Conservation (phyloP, 805 yeast species). For the Schwanniomyces yamadae region DNA sequence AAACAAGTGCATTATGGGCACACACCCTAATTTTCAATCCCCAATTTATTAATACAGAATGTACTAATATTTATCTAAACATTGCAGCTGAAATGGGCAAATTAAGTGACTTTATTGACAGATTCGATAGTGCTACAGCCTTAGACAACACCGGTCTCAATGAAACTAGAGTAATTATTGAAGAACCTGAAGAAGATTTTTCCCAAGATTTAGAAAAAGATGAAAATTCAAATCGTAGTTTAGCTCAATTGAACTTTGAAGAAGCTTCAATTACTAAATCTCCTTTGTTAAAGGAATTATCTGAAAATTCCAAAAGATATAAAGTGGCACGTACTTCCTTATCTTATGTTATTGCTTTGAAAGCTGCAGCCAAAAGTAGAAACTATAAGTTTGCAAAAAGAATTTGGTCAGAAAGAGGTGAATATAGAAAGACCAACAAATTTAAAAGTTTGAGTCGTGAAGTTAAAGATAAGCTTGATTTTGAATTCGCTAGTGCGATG, state of each 20-base stretch:
- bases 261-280: conserved; percentile 16
- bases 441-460: conserved; percentile 44
- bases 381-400: conserved; percentile 58
- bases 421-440: conserved; percentile 52
- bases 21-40: conserved; percentile 48
- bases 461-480: conserved; percentile 50
- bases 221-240: neutral
- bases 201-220: conserved; percentile 4
- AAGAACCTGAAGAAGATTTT: conserved; percentile 12
- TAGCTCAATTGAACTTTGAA: conserved; percentile 5
- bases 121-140: conserved; percentile 29
- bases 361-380: conserved; percentile 60
- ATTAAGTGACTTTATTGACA: conserved; percentile 31
- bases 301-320: neutral
- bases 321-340: conserved; percentile 35
- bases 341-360: conserved; percentile 59
- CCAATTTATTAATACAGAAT: conserved; percentile 37
- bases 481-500: conserved; percentile 72
- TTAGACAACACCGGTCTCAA: conserved; percentile 26
- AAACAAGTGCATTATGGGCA: conserved; percentile 75
- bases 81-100: conserved; percentile 40
- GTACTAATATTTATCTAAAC: conserved; percentile 52
- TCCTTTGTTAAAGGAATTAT: conserved; percentile 16
- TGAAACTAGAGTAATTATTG: conserved; percentile 14
- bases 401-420: conserved; percentile 80